Evolutionary conservation across 176 grass and related monocot species (phyloP), one percentile per base, ranked within the genome.

Genomic region (Triticum monococcum): DNA sequence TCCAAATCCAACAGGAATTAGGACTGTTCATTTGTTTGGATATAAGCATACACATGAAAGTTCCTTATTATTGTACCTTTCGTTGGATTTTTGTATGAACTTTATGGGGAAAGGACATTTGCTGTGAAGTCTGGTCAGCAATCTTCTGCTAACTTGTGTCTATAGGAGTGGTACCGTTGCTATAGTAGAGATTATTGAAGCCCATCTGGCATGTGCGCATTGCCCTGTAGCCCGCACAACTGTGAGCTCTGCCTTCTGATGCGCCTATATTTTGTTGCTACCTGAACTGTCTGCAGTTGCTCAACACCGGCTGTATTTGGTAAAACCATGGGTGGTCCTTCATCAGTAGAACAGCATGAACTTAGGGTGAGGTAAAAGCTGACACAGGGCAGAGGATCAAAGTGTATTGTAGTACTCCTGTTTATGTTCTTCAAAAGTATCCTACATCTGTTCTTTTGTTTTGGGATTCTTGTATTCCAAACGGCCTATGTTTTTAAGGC

Each of bases 381-480:
- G 11, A 10, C 46, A 46, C 4, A 2, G 31, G 18, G 8, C 17
- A 76, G 8, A n/a, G 31, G 78, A 80, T 33, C 37, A 9, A 64
- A 48, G 40, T 28, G 9, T 45, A 10, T 41, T 46, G 61, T 18
- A 64, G 23, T 80, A 4, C 43, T 43, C 24, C 78, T 40, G 65
- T 80, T 45, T 66, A 66, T 8, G 40, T 81, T 81, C 38, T 43
- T 66, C 38, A 81, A 48, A 81, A 80, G 60, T 18, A 80, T 41
- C 2, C 26, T 45, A 64, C 64, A 12, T 7, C 37, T 57, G 12
- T 78, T 59, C 38, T 13, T 66, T 63, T 81, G 26, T 68, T 81
- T 46, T 67, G 48, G 2, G 20, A 41, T 63, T 25, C 2, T 14
- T 45, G 28, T 52, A 33, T 12, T 33, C 13, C 7, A 61, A 16